phyloP scores from a whole-genome alignment of 2,329 filamentous ascomycete genomes.

The Aspergillus caelatus region DNA sequence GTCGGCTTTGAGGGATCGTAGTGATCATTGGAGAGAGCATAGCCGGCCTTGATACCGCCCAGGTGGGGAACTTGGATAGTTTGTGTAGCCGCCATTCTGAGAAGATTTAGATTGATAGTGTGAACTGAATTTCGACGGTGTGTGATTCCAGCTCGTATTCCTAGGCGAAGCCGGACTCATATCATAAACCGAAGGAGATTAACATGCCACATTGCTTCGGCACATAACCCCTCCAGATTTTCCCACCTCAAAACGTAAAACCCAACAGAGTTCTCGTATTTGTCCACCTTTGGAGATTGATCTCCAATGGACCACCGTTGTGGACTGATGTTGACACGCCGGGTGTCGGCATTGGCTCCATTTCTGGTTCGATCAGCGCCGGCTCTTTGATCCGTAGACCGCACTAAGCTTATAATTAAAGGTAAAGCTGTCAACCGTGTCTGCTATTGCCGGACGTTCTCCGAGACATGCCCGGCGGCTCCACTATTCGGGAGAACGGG shows the following conservation, averaged over 20 bases:
- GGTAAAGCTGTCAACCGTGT: not conserved
- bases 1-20: slow-evolving; percentile 56
- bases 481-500: not conserved
- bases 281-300: not conserved
- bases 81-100: slow-evolving; percentile 27
- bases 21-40: slow-evolving; percentile 48
- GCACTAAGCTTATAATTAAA: slow-evolving; percentile 3
- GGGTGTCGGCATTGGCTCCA: not conserved
- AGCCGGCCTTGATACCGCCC: slow-evolving; percentile 53
- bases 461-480: not conserved
- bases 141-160: slow-evolving; percentile 2
- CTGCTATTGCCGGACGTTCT: not conserved
- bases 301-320: not conserved
- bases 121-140: not conserved
- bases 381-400: not conserved
- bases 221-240: not conserved
- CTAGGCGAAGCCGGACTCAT: not conserved
- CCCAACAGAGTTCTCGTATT: slow-evolving; percentile 1
- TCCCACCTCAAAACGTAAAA: not conserved
- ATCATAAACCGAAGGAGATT: not conserved
- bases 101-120: not conserved
- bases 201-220: slow-evolving; percentile 1
- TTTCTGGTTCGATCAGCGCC: slow-evolving; percentile 1
- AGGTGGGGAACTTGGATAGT: slow-evolving; percentile 53
- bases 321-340: not conserved